These are phyloP conservation scores for Hanseniaspora vineae DNA, from an alignment of 805 yeast genomes.

Conservation along the genomic window DNA sequence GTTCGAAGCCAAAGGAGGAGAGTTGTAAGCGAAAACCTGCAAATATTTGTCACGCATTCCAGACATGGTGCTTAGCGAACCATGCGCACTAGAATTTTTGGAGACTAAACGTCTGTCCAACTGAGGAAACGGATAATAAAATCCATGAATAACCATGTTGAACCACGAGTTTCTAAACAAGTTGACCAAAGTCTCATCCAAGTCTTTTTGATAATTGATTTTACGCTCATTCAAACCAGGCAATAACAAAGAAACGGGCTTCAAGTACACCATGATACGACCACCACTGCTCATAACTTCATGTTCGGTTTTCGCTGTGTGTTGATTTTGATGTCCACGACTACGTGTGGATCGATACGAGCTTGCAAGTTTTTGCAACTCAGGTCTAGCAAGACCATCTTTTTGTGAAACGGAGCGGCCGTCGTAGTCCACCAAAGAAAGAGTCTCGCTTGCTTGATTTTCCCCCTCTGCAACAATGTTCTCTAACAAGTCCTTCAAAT, in stretches of 20 bases:
- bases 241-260: constrained; percentile 63
- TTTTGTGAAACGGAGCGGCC: too few species aligned
- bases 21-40: constrained; percentile 62
- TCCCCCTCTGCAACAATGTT: constrained; percentile 33
- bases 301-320: constrained; percentile 66
- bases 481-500: constrained; percentile 52
- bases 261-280: constrained; percentile 49
- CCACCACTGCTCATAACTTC: constrained; percentile 61
- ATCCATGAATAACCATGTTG: constrained; percentile 86
- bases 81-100: too few species aligned
- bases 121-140: constrained; percentile 38
- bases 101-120: too few species aligned
- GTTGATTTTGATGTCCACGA: background rate
- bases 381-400: too few species aligned
- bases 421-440: too few species aligned
- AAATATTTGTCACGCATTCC: constrained; percentile 27
- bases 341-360: too few species aligned
- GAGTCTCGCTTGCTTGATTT: background rate
- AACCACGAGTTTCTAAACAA: constrained; percentile 88
- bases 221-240: constrained; percentile 44
- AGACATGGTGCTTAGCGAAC: too few species aligned
- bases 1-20: constrained; percentile 83
- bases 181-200: constrained; percentile 38
- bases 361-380: too few species aligned
- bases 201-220: constrained; percentile 18